Base-by-base conservation (phyloP, 495 filamentous ascomycete species). In the Penicillium lagena region DNA sequence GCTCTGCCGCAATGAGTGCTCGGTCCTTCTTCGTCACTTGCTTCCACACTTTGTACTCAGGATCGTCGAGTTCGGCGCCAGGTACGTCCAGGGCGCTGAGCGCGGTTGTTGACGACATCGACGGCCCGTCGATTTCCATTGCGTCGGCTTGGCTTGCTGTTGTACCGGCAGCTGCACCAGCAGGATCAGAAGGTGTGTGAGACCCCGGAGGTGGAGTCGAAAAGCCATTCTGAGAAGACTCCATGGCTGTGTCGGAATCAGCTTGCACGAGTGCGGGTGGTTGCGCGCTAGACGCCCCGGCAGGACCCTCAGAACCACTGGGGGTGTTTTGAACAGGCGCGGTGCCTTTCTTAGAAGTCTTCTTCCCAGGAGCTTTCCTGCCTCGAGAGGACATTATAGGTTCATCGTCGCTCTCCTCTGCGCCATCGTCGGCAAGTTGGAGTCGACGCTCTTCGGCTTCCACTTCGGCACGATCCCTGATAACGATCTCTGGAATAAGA, bases 311-410 rank as follows among this genome's bases (percentile, higher is more conserved):
- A 35, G 66, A 76, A 34, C 73, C 72, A 47, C 77, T 73, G 34
- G 78, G 78, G 12, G 82, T 80, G 62, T 89, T 87, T 42, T 86
- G 81, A 37, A 81, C 78, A 15, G 81, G 73, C 27, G 81, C 85
- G 13, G 82, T 75, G 8, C 84, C 83, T 57, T 96, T 98, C 49
- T 82, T 83, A 3, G 83, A 80, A 29, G 58, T 31, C 44, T 86
- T 89, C 52, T 82, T 85, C 12, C 83, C 82, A 22, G 89, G 89
- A 12, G 90, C 88, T 57, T 89, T 95, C 28, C 94, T 83, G 40
- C 93, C 94, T 46, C 94, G 80, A 39, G 93, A 94, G 34, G 93
- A 91, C 86, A 96, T 95, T 62, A 97, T 95, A 15, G 94, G 93
- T 63, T 97, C 94, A 60, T 99, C 93, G 50, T 97, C 94, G 55